These are phyloP conservation scores for Erysiphe pulchra DNA, from an alignment of 2,329 filamentous ascomycete species.

Conservation along the genomic window DNA sequence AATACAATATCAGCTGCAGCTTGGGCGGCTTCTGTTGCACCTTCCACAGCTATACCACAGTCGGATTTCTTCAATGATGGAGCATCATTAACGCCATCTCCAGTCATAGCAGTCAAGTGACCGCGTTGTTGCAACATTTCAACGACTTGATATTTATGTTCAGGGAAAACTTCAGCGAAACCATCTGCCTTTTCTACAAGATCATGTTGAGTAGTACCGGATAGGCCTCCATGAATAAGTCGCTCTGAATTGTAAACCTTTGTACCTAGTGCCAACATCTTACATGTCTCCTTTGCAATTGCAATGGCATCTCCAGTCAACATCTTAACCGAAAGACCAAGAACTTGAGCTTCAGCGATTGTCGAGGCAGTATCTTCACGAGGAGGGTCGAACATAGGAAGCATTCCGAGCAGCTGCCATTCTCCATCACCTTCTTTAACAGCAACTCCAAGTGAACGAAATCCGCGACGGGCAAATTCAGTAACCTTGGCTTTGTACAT, in stretches of 20 bases:
- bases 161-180: slow-evolving; percentile 83
- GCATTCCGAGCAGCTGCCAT: slow-evolving; percentile 48
- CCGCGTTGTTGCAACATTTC: slow-evolving; percentile 86
- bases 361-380: slow-evolving; percentile 59
- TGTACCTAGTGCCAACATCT: slow-evolving; percentile 54
- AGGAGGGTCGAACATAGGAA: slow-evolving; percentile 60
- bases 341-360: slow-evolving; percentile 49
- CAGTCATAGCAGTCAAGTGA: slow-evolving; percentile 86
- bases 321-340: slow-evolving; percentile 61
- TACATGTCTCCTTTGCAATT: slow-evolving; percentile 61
- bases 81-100: slow-evolving; percentile 86
- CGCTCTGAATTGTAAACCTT: slow-evolving; percentile 63
- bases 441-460: slow-evolving; percentile 56
- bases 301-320: slow-evolving; percentile 58
- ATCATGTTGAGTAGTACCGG: slow-evolving; percentile 48
- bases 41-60: slow-evolving; percentile 84
- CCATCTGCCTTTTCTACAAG: slow-evolving; percentile 72
- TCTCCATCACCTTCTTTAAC: slow-evolving; percentile 50
- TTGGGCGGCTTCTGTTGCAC: slow-evolving; percentile 70
- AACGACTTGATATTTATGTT: slow-evolving; percentile 89
- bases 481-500: slow-evolving; percentile 48
- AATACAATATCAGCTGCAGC: slow-evolving; percentile 88
- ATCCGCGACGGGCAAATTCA: slow-evolving; percentile 55
- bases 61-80: slow-evolving; percentile 84
- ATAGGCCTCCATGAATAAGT: slow-evolving; percentile 50